Percentiles rank a stretch among this genome's conserved stretches.
Evolutionary conservation across 2,329 filamentous ascomycete species (phyloP).

Genomic region (Chaetomiaceae sp.): DNA sequence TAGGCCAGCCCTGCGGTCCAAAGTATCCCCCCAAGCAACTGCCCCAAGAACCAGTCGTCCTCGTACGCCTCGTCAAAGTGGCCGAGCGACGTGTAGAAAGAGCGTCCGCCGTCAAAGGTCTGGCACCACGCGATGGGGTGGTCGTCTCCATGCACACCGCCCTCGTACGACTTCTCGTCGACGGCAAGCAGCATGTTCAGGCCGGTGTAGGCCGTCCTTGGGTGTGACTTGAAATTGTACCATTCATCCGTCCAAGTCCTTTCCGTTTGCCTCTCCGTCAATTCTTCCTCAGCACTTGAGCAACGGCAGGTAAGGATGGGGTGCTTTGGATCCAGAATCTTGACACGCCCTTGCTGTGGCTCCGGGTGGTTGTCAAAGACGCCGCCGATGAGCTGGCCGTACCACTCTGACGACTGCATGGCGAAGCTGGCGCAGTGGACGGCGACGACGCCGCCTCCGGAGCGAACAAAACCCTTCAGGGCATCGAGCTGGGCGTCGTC

Average conservation of each 20-base stretch:
- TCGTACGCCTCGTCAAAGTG: slow-evolving; percentile 39
- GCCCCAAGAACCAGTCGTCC: slow-evolving; percentile 30
- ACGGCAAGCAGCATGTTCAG: slow-evolving; percentile 35
- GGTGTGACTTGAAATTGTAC: slow-evolving; percentile 39
- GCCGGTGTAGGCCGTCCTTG: slow-evolving; percentile 20
- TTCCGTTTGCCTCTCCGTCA: slow-evolving; percentile 9
- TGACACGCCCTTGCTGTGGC: slow-evolving; percentile 32
- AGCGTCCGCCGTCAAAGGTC: slow-evolving; percentile 36
- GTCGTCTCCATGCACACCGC: slow-evolving; percentile 34
- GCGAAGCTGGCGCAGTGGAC: slow-evolving; percentile 38
- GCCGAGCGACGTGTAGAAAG: slow-evolving; percentile 40
- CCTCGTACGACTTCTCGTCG: slow-evolving; percentile 34
- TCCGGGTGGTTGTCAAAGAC: slow-evolving; percentile 37
- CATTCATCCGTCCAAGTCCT: slow-evolving; percentile 39
- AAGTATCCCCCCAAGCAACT: slow-evolving; percentile 26
- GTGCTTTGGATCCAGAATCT: slow-evolving; percentile 30
- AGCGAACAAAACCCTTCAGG: slow-evolving; percentile 32
- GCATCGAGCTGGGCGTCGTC: slow-evolving; percentile 31
- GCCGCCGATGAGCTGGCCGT: slow-evolving; percentile 36
- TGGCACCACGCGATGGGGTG: slow-evolving; percentile 40
- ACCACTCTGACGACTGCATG: slow-evolving; percentile 34
- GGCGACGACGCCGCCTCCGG: slow-evolving; percentile 37
- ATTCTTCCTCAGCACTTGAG: not conserved
- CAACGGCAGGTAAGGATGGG: slow-evolving; percentile 27
- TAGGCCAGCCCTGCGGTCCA: slow-evolving; percentile 23